Base-by-base conservation (phyloP, 2,329 filamentous ascomycete species). In the Cladosporium sp. region DNA sequence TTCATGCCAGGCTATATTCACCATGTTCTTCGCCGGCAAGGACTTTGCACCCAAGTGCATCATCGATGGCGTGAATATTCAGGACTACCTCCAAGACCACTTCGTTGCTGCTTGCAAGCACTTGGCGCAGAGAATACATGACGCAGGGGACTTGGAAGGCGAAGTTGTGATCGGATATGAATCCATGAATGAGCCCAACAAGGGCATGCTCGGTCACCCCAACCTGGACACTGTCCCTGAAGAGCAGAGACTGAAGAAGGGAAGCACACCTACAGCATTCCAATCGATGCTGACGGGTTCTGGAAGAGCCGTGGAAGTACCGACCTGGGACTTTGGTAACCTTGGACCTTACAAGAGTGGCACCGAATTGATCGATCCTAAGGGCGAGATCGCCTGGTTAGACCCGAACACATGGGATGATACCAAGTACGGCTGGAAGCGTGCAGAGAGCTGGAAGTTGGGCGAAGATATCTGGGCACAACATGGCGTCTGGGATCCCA, bases 391-490 rank as follows among this genome's bases (percentile, higher is more conserved):
- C 28, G 92, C 91, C 0, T 99, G 95, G 95, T 79, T 99, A 28
- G 72, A 76, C 60, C 88, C 92, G 2, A 81, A 82, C n/a, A 88
- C 88, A 66, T 92, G 94, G 75, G 90, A 97, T 72, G 95, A 99
- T 70, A 89, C 87, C 14, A 86, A 88, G 69, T 99, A 99, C 76
- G 92, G 92, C 40, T 99, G 92, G 88, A 93, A 91, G 75, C 87
- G 95, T 69, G 92, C 96, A 74, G 85, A 91, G 0, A 89, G 84
- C 8, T 99, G 95, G 95, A 93, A 89, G 76, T 81, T 99, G 21
- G 95, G 95, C n/a, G 88, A 96, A 78, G 98, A 95, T 74, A 78
- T 99, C 49, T 99, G 95, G 95, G 94, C 95, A 3, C 94, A 97
- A 74, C 93, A 99, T 77, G 94, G 93, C 1, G 88, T 99, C 6